phyloP scores from a whole-genome alignment of 495 filamentous ascomycete genomes.

The Cercophora newfieldiana region DNA sequence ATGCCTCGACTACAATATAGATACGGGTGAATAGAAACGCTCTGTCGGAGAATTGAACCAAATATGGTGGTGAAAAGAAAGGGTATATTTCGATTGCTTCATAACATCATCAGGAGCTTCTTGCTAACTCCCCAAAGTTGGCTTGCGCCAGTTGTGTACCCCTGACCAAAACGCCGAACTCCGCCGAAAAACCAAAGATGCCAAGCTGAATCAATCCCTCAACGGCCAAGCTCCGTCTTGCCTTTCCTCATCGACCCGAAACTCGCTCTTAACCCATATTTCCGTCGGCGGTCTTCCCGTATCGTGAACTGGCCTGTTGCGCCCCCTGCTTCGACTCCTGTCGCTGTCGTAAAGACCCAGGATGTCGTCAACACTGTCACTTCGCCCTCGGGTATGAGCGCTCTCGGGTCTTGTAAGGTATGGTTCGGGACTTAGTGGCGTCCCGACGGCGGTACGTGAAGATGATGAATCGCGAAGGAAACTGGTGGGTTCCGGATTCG shows the following conservation, averaged over 20 bases:
- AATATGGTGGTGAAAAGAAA: too few species aligned
- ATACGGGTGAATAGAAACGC: background rate
- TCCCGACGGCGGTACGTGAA: slow-evolving; percentile 28
- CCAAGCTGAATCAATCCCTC: background rate
- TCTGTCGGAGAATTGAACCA: too few species aligned
- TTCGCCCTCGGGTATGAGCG: slow-evolving; percentile 18
- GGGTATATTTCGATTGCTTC: slow-evolving; percentile 1
- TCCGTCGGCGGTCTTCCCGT: slow-evolving; percentile 9
- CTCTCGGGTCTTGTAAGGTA: slow-evolving; percentile 14
- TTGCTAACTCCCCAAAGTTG: background rate
- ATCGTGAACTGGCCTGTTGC: background rate
- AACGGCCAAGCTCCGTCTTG: slow-evolving; percentile 32
- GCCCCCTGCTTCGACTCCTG: slow-evolving; percentile 22
- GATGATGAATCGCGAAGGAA: slow-evolving; percentile 29
- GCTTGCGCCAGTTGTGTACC: background rate
- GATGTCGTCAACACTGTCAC: slow-evolving; percentile 39
- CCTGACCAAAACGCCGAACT: background rate
- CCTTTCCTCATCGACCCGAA: slow-evolving; percentile 25
- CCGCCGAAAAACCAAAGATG: background rate
- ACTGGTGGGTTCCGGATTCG: slow-evolving; percentile 1
- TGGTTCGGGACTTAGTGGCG: slow-evolving; percentile 15
- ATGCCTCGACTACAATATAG: slow-evolving; percentile 16
- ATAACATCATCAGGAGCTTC: background rate
- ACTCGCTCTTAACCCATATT: slow-evolving; percentile 37
- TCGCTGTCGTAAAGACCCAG: slow-evolving; percentile 32